Evolutionary conservation across 345 rosid species (phyloP), one percentile per base, ranked within the genome.

Genomic region (Erodium maritimum): DNA sequence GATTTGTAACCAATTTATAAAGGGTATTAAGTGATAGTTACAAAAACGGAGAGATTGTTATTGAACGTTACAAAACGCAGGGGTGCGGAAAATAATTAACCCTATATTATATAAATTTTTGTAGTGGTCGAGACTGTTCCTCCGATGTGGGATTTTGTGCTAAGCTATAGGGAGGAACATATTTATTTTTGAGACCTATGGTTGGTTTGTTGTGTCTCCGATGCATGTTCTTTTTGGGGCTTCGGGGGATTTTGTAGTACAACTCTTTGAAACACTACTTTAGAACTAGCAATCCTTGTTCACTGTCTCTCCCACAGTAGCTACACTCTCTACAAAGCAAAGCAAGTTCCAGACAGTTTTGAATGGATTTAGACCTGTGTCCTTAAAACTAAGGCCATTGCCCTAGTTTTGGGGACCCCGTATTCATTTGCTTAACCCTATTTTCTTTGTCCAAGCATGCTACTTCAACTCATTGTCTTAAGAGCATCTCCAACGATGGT

Each of bases 321-420:
- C 25, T 11, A 67, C 79, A 70, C 69, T 55, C 57, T 66, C 73
- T 64, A 29, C 34, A 3, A 29, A 29, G 48, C 48, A 10, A 3
- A 42, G 12, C 69, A 63, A 65, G 62, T 67, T 67, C 25, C 74
- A 60, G 75, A 34, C 69, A 60, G 75, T 79, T 82, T 84, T 81
- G 83, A 79, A 83, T 63, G 79, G 69, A 77, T 75, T 83, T 71
- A 77, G 82, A 79, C 75, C 59, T 19, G 21, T 82, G 87, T 81
- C 85, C 72, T 62, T 37, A 76, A 71, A 70, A 64, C 55, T 73
- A 66, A 60, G 69, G 60, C 79, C 65, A 45, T 48, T 54, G 68
- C 69, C 77, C 57, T 61, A 62, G 62, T 46, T 65, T 52, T 19
- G 37, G 56, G 25, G 37, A 29, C 37, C 37, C 9, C 37, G 9